A percentile compares a stretch with the other conserved stretches of the same genome.
Evolutionary conservation across 2,329 filamentous ascomycete species (phyloP).

Genomic region (Alternaria solani): DNA sequence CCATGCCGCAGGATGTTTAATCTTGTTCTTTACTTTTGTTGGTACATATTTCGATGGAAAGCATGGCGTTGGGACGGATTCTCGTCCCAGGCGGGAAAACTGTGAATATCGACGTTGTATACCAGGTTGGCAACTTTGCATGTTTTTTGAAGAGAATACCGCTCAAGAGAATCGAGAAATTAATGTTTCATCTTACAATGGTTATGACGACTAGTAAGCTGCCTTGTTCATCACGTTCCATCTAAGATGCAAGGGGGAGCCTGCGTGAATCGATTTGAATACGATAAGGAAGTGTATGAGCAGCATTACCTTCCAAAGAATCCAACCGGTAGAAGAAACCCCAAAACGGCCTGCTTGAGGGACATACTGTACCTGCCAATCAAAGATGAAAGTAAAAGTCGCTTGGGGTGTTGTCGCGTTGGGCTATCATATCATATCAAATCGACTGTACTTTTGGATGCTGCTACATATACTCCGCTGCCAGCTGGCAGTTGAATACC

Average conservation of each 20-base stretch:
- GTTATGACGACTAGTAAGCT: neutral
- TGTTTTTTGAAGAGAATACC: neutral
- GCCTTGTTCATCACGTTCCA: neutral
- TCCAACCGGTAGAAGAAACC: neutral
- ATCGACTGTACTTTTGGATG: constrained; percentile 20
- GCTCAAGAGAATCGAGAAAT: neutral
- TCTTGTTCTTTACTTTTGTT: neutral
- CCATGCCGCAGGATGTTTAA: neutral
- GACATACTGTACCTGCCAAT: constrained; percentile 4
- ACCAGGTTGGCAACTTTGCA: neutral
- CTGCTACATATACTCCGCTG: constrained; percentile 11
- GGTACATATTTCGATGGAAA: neutral
- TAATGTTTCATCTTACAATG: neutral
- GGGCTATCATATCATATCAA: constrained; percentile 22
- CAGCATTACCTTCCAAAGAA: neutral
- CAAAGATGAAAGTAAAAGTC: neutral
- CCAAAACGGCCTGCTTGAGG: neutral
- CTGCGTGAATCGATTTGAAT: neutral
- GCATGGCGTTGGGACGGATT: neutral
- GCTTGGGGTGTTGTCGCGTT: constrained; percentile 28
- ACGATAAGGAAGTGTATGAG: neutral
- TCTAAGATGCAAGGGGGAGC: neutral
- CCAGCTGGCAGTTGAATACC: constrained; percentile 22
- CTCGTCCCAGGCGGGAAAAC: neutral
- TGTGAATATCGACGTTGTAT: neutral